Base-by-base conservation (phyloP, 768 basidiomycete species). In the Sporobolomyces pararoseus region DNA sequence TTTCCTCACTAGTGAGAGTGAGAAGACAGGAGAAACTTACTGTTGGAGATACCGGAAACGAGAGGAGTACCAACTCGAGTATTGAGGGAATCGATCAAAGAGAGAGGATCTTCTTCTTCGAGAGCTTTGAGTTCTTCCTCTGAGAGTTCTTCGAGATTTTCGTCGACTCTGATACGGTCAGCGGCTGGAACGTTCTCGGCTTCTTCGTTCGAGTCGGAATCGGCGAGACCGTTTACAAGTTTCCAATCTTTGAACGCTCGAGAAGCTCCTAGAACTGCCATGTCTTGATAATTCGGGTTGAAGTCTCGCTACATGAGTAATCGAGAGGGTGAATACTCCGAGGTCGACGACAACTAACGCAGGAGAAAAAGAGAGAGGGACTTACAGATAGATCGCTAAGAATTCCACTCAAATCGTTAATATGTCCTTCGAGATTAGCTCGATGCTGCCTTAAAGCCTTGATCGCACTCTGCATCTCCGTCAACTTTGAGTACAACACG, bases 241-340 rank as follows among this genome's bases (percentile, higher is more conserved):
- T 65, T 60, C 77, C 77, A 78, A 31, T 81, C 86, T 78, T 92
- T 90, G 87, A 90, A 98, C 19, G 93, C 94, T 54, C 92, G 87
- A 21, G 97, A 93, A 23, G 95, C 94, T 75, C 95, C 94, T 34
- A 96, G 85, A 55, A 98, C 95, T 3, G 92, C 93, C 95, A 99
- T 98, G 78, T 99, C 95, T 78, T 97, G 94, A 80, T 97, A 97
- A 79, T 99, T 99, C 21, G 95, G 95, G 79, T 99, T 99, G 81
- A 96, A 97, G 6, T 88, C 87, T 14, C 85, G 84, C 27, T 90
- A 85, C n/a, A 21, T 23, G 12, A 5, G 7, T 25, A 21, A 51
- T 27, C 14, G 46, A 10, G n/a, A n/a, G n/a, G n/a, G n/a, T n/a
- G n/a, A n/a, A 47, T 23, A n/a, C 6, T 47, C 46, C 16, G 19